Evolutionary conservation across 2,329 filamentous ascomycete species (phyloP).

Genomic region (Gaeumannomyces tritici): DNA sequence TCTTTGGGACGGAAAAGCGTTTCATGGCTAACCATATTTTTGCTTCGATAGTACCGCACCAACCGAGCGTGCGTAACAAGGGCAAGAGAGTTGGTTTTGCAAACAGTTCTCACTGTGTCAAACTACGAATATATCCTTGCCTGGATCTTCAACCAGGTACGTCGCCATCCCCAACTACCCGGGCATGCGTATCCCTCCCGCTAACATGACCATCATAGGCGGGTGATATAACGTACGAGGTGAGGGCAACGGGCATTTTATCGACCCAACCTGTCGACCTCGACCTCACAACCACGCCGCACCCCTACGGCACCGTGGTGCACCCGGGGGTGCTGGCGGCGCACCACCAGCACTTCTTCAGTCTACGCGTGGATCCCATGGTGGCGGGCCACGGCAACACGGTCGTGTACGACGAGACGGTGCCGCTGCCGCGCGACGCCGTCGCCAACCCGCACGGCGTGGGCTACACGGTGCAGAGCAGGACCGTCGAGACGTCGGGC

Average conservation of each 20-base stretch:
- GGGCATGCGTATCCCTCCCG: no score
- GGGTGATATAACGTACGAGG: constrained; percentile 51
- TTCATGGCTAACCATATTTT: no score
- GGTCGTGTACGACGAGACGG: constrained; percentile 28
- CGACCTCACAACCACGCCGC: constrained; percentile 40
- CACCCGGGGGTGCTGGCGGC: constrained; percentile 54
- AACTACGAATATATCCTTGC: constrained; percentile 59
- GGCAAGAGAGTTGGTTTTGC: constrained; percentile 52
- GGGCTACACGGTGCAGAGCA: constrained; percentile 31
- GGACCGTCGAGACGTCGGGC: constrained; percentile 29
- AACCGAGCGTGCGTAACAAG: constrained; percentile 49
- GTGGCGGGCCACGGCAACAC: constrained; percentile 51
- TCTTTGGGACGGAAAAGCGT: no score
- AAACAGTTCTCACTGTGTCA: constrained; percentile 58
- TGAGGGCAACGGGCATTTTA: constrained; percentile 57
- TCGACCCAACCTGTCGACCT: constrained; percentile 49
- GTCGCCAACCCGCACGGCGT: constrained; percentile 41
- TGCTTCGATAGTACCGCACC: constrained; percentile 36
- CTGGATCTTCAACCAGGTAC: constrained; percentile 43
- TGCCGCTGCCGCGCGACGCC: constrained; percentile 28
- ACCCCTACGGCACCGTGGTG: constrained; percentile 51
- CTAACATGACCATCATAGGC: constrained; percentile 16
- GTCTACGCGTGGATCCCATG: constrained; percentile 53
- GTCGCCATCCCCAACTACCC: no score
- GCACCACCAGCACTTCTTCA: constrained; percentile 64